Conservation (phyloP, 2,329 filamentous ascomycete genomes). For the Trematosphaeria pertusa region DNA sequence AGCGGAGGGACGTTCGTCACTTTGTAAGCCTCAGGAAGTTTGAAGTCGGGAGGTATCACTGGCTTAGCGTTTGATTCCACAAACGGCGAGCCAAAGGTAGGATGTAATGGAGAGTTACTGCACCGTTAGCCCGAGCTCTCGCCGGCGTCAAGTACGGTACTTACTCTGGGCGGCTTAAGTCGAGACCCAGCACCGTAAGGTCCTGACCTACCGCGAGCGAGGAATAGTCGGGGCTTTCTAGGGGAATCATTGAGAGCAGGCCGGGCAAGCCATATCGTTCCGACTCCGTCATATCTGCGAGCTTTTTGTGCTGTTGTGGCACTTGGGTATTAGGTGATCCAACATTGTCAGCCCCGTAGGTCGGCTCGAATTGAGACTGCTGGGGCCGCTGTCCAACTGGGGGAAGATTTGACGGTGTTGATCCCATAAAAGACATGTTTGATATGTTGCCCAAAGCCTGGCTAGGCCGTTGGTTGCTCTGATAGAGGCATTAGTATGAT, state of each 20-base stretch:
- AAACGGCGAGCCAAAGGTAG: conserved; percentile 70
- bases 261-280: conserved; percentile 68
- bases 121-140: conserved; percentile 23
- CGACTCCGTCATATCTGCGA: conserved; percentile 65
- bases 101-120: conserved; percentile 63
- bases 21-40: conserved; percentile 68
- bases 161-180: conserved; percentile 68
- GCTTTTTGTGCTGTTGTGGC: conserved; percentile 49
- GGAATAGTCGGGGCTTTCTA: conserved; percentile 59
- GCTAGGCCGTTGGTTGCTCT: conserved; percentile 35
- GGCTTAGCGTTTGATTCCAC: conserved; percentile 64
- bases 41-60: conserved; percentile 67
- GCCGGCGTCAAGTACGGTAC: conserved; percentile 21
- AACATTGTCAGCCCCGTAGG: conserved; percentile 35
- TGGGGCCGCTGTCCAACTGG: conserved; percentile 37
- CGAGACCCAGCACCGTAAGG: conserved; percentile 67
- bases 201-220: conserved; percentile 68
- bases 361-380: conserved; percentile 41
- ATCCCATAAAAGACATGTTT: conserved; percentile 39
- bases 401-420: conserved; percentile 25
- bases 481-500: conserved; percentile 11
- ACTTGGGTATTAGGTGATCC: conserved; percentile 42
- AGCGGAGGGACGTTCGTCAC: conserved; percentile 71
- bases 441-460: conserved; percentile 38
- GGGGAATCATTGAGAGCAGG: conserved; percentile 63